phyloP scores from a whole-genome alignment of 768 basidiomycete species.

The Leccinum subtestaceum region DNA sequence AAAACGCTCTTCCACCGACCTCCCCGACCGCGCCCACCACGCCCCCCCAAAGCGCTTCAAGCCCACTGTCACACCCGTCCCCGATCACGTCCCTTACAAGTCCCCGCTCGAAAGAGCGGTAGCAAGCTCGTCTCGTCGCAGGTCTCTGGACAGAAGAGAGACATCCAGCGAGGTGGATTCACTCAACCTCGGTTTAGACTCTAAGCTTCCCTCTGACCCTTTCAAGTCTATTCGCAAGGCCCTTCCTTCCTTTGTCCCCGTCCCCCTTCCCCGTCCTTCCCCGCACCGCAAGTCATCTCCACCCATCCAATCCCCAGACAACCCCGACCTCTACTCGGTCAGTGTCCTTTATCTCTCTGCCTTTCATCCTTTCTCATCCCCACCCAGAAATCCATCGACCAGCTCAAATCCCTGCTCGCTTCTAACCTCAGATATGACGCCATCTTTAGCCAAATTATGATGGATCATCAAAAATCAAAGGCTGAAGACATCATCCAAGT shows the following conservation, averaged over 20 bases:
- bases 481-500: constrained; percentile 39
- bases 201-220: constrained; percentile 12
- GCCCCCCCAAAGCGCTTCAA: constrained; percentile 34
- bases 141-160: constrained; percentile 15
- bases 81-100: constrained; percentile 24
- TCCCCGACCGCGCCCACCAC: constrained; percentile 5
- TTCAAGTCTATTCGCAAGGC: constrained; percentile 19
- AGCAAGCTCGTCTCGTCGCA: constrained; percentile 10
- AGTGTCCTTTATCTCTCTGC: not conserved
- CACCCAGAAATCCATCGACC: constrained; percentile 27
- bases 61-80: constrained; percentile 15
- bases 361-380: not conserved
- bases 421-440: constrained; percentile 16
- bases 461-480: constrained; percentile 18
- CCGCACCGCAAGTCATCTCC: constrained; percentile 8
- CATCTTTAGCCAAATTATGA: constrained; percentile 24
- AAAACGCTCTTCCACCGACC: constrained; percentile 34
- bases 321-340: constrained; percentile 22
- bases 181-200: constrained; percentile 16
- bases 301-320: constrained; percentile 4
- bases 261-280: constrained; percentile 3
- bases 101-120: constrained; percentile 3
- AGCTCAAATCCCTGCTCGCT: constrained; percentile 27
- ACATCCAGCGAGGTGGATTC: constrained; percentile 24
- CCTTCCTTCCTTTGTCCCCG: not conserved